These are phyloP conservation scores for Penicillium waksmanii DNA, from an alignment of 495 filamentous ascomycete genomes.

Conservation along the genomic window DNA sequence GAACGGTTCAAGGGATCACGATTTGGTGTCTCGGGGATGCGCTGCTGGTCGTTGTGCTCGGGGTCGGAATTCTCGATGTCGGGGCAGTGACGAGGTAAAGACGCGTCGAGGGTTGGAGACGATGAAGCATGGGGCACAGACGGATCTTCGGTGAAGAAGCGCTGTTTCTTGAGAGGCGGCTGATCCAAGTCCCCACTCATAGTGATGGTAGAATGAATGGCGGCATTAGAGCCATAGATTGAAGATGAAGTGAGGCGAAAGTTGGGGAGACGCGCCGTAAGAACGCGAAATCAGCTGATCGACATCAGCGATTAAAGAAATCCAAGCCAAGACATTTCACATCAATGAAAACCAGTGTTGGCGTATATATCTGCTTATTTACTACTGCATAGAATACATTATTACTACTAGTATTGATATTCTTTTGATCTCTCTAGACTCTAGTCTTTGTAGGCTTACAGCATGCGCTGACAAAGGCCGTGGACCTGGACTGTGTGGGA, in stretches of 20 bases:
- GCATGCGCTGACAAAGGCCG: too few species aligned
- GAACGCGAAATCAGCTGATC: conserved; percentile 37
- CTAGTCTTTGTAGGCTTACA: too few species aligned
- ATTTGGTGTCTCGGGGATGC: conserved; percentile 6
- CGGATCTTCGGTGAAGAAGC: conserved; percentile 71
- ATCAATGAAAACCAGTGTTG: too few species aligned
- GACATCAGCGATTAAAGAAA: conserved; percentile 38
- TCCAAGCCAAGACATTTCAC: neutral
- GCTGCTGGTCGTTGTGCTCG: conserved; percentile 2
- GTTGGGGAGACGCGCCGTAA: conserved; percentile 47
- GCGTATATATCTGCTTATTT: neutral
- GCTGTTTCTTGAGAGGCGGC: conserved; percentile 75
- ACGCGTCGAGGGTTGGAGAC: conserved; percentile 27
- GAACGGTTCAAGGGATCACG: neutral
- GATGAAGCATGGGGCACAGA: conserved; percentile 8
- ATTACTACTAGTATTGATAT: too few species aligned
- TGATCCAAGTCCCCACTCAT: conserved; percentile 38
- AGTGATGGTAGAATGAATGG: conserved; percentile 22
- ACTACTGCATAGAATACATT: too few species aligned
- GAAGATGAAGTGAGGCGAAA: conserved; percentile 4
- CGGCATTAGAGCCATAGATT: neutral
- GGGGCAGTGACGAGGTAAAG: conserved; percentile 16
- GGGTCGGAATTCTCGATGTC: conserved; percentile 3
- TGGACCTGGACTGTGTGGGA: too few species aligned
- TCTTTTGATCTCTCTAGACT: too few species aligned